Evolutionary conservation across 768 basidiomycete genomes (phyloP).

Genomic region (Naematelia encephala): DNA sequence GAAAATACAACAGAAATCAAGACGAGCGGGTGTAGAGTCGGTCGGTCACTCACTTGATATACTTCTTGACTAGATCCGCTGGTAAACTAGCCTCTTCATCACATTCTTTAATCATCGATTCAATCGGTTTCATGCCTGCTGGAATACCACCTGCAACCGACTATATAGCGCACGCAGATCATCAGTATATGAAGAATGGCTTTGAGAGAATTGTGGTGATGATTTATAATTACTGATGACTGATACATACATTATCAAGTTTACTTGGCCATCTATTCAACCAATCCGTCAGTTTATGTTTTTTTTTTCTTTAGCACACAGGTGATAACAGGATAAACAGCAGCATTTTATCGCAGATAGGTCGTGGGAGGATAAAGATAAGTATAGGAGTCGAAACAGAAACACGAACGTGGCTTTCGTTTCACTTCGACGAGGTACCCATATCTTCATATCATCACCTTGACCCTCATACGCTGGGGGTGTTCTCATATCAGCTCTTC

Average conservation of each 20-base stretch:
- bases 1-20: too few relatives aligned
- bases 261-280: conserved; percentile 66
- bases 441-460: conserved; percentile 59
- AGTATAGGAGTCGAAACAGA: conserved; percentile 34
- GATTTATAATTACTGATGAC: conserved; percentile 9
- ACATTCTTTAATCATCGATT: conserved; percentile 81
- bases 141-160: conserved; percentile 79
- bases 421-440: conserved; percentile 79
- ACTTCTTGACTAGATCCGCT: conserved; percentile 61
- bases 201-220: too few relatives aligned
- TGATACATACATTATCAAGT: conserved; percentile 75
- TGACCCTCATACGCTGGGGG: conserved; percentile 49
- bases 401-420: conserved; percentile 81
- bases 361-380: neutral
- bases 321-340: too few relatives aligned
- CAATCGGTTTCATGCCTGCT: conserved; percentile 67
- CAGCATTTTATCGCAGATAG: neutral
- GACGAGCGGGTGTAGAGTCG: too few relatives aligned
- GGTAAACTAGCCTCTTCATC: conserved; percentile 86
- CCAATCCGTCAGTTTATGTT: too few relatives aligned
- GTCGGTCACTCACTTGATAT: conserved; percentile 57
- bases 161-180: conserved; percentile 51
- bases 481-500: conserved; percentile 4
- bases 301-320: too few relatives aligned
- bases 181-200: neutral